Conservation (phyloP, 768 basidiomycete species). For the Mycena vitilis region DNA sequence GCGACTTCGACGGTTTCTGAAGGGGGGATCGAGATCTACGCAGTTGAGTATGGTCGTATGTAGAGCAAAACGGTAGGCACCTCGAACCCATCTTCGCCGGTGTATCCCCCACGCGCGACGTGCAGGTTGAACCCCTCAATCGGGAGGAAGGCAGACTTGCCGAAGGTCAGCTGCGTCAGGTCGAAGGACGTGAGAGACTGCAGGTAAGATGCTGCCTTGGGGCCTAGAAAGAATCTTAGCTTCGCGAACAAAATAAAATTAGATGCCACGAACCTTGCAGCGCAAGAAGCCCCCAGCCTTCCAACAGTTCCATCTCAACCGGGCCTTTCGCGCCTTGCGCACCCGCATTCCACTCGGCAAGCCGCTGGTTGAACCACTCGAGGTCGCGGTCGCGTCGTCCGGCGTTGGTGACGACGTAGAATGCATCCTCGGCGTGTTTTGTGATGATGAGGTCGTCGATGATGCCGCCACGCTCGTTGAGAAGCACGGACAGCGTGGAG, state of each 20-base stretch:
- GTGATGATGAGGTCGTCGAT: conserved; percentile 96
- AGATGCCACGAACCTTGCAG: conserved; percentile 74
- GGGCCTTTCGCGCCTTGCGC: conserved; percentile 63
- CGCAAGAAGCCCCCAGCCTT: conserved; percentile 89
- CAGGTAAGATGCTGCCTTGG: conserved; percentile 82
- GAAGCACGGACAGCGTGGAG: conserved; percentile 88
- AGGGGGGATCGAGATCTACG: conserved; percentile 94
- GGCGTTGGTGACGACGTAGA: conserved; percentile 97
- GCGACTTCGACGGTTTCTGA: conserved; percentile 79
- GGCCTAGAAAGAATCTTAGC: conserved; percentile 61
- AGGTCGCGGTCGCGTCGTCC: conserved; percentile 87
- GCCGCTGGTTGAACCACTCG: conserved; percentile 74
- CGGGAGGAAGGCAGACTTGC: conserved; percentile 83
- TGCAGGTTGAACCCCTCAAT: conserved; percentile 86
- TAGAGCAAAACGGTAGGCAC: no score
- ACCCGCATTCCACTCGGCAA: conserved; percentile 83
- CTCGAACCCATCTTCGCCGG: conserved; percentile 99
- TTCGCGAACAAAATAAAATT: neutral
- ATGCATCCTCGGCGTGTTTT: conserved; percentile 82
- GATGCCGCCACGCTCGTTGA: conserved; percentile 93
- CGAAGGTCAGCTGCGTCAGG: conserved; percentile 82
- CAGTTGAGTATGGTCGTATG: no score
- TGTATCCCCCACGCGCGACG: conserved; percentile 95
- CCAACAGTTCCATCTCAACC: conserved; percentile 85
- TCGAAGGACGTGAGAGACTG: conserved; percentile 83